These are phyloP conservation scores for Cystobasidium sp. DNA, from an alignment of 1,284 basidiomycete genomes.

Conservation along the genomic window DNA sequence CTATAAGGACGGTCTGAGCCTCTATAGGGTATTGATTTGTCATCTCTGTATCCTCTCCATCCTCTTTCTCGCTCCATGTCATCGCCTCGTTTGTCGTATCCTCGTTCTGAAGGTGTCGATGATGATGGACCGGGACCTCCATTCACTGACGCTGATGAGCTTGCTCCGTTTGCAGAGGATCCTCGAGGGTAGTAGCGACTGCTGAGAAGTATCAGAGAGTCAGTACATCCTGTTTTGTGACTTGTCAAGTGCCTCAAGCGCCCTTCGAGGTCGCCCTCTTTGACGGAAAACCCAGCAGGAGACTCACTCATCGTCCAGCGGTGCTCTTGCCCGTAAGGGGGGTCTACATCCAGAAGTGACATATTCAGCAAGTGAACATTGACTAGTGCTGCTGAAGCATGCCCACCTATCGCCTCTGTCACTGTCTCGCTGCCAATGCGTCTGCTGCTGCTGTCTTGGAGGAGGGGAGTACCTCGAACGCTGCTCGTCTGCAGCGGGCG, in stretches of 20 bases:
- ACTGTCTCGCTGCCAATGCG: conserved; percentile 12
- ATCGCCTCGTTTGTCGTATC: conserved; percentile 3
- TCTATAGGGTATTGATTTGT: background rate
- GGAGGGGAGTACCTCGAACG: background rate
- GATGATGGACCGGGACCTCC: conserved; percentile 1
- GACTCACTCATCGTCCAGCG: conserved; percentile 31
- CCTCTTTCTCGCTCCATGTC: conserved; percentile 1
- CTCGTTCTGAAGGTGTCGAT: conserved; percentile 6
- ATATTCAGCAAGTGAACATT: background rate
- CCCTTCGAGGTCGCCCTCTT: too few relatives aligned
- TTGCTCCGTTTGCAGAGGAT: background rate
- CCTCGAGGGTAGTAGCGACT: conserved; percentile 12
- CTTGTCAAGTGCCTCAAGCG: background rate
- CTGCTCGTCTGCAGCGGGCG: conserved; percentile 20
- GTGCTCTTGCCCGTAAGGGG: conserved; percentile 1
- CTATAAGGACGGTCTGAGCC: background rate
- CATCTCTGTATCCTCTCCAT: background rate
- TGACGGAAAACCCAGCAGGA: conserved; percentile 14
- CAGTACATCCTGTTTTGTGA: background rate
- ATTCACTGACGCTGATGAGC: background rate
- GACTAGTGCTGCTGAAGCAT: background rate
- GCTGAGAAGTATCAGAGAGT: background rate
- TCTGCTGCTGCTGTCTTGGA: background rate
- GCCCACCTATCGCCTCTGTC: conserved; percentile 1
- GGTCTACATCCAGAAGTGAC: background rate